A percentile compares a stretch with the other conserved stretches of the same genome.
phyloP scores from a whole-genome alignment of 208 protist genomes.

The Leishmania lainsoni region DNA sequence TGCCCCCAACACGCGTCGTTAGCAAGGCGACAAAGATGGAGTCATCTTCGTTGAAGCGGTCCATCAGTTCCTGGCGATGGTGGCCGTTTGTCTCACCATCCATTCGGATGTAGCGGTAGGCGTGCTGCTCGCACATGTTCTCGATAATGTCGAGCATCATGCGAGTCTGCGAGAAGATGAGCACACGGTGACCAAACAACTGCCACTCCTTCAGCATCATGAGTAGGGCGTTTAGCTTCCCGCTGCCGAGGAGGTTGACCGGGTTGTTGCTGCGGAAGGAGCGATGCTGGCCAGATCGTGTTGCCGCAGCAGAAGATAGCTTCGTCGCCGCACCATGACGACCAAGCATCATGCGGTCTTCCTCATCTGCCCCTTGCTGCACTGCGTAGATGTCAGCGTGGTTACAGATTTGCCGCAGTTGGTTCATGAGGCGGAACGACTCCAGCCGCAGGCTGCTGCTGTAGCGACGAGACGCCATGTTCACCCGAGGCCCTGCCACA shows the following conservation, averaged over 20 bases:
- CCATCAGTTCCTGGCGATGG: slow-evolving; percentile 89
- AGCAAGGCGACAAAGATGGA: slow-evolving; percentile 96
- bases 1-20: slow-evolving; percentile 96
- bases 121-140: slow-evolving; percentile 74
- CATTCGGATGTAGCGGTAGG: slow-evolving; percentile 93
- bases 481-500: slow-evolving; percentile 52
- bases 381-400: slow-evolving; percentile 76
- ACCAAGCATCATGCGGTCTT: slow-evolving; percentile 25
- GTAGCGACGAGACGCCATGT: slow-evolving; percentile 41
- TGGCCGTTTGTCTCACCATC: slow-evolving; percentile 94
- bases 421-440: slow-evolving; percentile 66
- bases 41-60: slow-evolving; percentile 95
- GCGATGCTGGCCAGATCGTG: slow-evolving; percentile 14
- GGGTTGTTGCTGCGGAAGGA: slow-evolving; percentile 75
- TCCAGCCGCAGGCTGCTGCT: slow-evolving; percentile 51
- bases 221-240: slow-evolving; percentile 93
- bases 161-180: slow-evolving; percentile 97
- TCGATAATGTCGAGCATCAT: slow-evolving; percentile 99
- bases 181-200: slow-evolving; percentile 89
- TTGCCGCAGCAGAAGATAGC: not conserved
- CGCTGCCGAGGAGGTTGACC: slow-evolving; percentile 72
- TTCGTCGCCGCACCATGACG: slow-evolving; percentile 9
- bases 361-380: slow-evolving; percentile 39
- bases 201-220: slow-evolving; percentile 95
- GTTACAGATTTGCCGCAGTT: slow-evolving; percentile 86